phyloP scores from a whole-genome alignment of 2,329 filamentous ascomycete genomes.

The Berkeleyomyces rouxiae region DNA sequence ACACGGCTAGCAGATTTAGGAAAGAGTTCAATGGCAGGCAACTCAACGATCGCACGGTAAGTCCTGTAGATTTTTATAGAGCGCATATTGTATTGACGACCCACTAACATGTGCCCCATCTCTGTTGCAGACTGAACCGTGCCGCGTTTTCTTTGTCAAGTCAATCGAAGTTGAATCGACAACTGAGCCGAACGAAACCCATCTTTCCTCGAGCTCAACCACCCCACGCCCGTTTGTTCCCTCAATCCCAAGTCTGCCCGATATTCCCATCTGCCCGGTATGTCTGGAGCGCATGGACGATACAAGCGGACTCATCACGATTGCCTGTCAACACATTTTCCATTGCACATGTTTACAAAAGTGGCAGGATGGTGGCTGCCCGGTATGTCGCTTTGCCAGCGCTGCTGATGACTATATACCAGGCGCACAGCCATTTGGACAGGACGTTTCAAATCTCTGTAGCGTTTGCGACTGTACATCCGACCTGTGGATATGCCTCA shows the following conservation, averaged over 20 bases:
- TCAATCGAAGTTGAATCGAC: conserved; percentile 71
- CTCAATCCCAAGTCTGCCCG: conserved; percentile 66
- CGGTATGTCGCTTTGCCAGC: conserved; percentile 78
- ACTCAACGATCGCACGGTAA: conserved; percentile 79
- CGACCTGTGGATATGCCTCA: conserved; percentile 89
- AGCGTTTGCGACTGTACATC: conserved; percentile 61
- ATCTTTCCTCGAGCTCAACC: conserved; percentile 24
- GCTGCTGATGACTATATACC: conserved; percentile 30
- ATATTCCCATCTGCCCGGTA: conserved; percentile 89
- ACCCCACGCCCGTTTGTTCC: conserved; percentile 44
- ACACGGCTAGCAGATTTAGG: conserved; percentile 63
- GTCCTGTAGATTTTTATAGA: conserved; percentile 8
- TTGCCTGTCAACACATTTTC: conserved; percentile 93
- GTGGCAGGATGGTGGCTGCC: conserved; percentile 87
- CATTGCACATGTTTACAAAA: conserved; percentile 93
- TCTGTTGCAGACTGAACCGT: conserved; percentile 56
- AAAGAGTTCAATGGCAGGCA: conserved; percentile 80
- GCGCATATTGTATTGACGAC: not conserved
- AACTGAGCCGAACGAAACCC: conserved; percentile 33
- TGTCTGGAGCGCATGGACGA: conserved; percentile 98
- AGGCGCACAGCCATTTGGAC: conserved; percentile 34
- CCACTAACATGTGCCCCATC: conserved; percentile 14
- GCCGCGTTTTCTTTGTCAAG: conserved; percentile 87
- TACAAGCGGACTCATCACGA: conserved; percentile 84
- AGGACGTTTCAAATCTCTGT: conserved; percentile 52